phyloP scores from a whole-genome alignment of 2,329 filamentous ascomycete genomes.

The Calonectria pauciramosa region DNA sequence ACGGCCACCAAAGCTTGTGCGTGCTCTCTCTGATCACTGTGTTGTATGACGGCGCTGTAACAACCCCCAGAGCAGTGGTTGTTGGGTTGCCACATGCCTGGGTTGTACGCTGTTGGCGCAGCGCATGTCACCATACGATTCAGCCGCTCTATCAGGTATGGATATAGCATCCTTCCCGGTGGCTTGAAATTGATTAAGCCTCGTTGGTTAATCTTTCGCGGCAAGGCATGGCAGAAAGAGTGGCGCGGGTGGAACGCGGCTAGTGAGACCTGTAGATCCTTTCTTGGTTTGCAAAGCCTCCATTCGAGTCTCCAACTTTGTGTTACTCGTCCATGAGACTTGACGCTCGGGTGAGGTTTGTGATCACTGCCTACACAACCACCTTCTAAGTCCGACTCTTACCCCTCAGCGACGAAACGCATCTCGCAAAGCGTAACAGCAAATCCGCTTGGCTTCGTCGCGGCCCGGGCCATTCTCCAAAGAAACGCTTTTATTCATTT shows the following conservation, averaged over 20 bases:
- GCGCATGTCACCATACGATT: not conserved
- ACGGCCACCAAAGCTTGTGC: not conserved
- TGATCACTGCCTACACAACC: not conserved
- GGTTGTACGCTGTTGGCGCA: not conserved
- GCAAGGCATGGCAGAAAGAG: constrained; percentile 2
- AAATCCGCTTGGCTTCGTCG: not conserved
- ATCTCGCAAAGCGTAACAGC: constrained; percentile 6
- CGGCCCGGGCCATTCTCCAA: not conserved
- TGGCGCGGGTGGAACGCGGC: constrained; percentile 18
- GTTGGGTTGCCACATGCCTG: not conserved
- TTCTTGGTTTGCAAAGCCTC: constrained; percentile 3
- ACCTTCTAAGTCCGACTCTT: not conserved
- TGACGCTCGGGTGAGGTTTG: constrained; percentile 16
- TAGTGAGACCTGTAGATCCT: constrained; percentile 5
- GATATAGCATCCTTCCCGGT: constrained; percentile 7
- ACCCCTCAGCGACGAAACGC: constrained; percentile 2
- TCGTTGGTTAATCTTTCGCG: constrained; percentile 4
- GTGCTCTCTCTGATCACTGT: constrained; percentile 2
- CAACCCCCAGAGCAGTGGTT: constrained; percentile 12
- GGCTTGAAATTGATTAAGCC: constrained; percentile 9
- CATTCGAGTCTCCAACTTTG: constrained; percentile 5
- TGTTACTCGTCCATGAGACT: constrained; percentile 10
- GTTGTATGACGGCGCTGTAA: constrained; percentile 2
- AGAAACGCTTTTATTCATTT: not conserved
- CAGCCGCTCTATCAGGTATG: not conserved